Conservation (phyloP, 495 filamentous ascomycete species). For the Umbilicaria muhlenbergii region DNA sequence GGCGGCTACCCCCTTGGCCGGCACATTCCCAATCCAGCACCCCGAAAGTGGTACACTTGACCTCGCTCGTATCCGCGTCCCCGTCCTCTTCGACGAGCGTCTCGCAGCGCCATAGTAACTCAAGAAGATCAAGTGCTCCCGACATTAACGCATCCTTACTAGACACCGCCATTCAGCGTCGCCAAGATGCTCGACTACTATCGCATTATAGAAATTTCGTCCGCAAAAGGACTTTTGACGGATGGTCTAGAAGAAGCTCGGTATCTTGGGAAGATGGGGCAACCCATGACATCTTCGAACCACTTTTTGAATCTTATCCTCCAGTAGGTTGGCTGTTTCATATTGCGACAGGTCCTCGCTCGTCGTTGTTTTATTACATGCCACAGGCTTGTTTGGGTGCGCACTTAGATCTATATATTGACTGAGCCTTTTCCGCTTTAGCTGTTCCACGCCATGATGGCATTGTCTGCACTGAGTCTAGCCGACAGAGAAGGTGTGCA, state of each 20-base stretch:
- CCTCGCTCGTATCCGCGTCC: background rate
- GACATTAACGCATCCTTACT: background rate
- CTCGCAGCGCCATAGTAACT: no score
- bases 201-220: constrained; percentile 30
- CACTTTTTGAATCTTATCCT: constrained; percentile 29
- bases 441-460: constrained; percentile 48
- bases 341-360: background rate
- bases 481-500: constrained; percentile 29
- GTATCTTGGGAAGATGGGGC: no score
- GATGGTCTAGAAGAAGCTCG: no score
- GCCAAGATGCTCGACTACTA: constrained; percentile 22
- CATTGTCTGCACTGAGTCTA: constrained; percentile 39
- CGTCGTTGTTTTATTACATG: constrained; percentile 4
- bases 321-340: constrained; percentile 24
- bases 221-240: constrained; percentile 21
- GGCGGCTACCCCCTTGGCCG: constrained; percentile 14
- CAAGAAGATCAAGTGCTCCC: no score
- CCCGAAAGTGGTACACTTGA: background rate
- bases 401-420: background rate
- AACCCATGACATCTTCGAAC: constrained; percentile 30
- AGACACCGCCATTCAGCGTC: constrained; percentile 12
- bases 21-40: background rate
- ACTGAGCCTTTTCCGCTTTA: constrained; percentile 13
- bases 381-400: no score
- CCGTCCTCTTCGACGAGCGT: background rate